phyloP scores from a whole-genome alignment of 2,329 filamentous ascomycete species.

The Akanthomyces lecanii region DNA sequence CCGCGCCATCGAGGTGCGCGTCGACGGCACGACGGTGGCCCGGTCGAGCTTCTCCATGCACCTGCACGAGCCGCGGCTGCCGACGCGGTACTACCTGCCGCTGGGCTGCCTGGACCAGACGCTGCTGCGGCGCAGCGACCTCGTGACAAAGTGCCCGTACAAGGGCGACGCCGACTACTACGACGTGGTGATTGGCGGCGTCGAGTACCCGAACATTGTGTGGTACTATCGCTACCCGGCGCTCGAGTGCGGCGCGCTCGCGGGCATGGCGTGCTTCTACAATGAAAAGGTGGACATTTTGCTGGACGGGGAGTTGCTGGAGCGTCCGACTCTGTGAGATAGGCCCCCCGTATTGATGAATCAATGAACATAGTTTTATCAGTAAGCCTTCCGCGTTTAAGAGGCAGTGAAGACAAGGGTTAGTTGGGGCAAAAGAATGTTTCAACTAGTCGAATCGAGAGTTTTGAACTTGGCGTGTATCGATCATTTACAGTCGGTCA shows the following conservation, averaged over 20 bases:
- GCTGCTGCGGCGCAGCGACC: conserved; percentile 45
- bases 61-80: conserved; percentile 57
- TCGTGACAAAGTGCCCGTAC: conserved; percentile 59
- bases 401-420: too few relatives aligned
- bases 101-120: conserved; percentile 44
- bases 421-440: not conserved
- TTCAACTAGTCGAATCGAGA: too few relatives aligned
- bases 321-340: conserved; percentile 26
- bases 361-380: not conserved
- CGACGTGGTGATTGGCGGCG: conserved; percentile 44
- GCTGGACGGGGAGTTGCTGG: conserved; percentile 44
- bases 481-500: too few relatives aligned
- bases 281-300: conserved; percentile 65
- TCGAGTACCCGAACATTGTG: conserved; percentile 46
- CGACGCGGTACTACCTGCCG: conserved; percentile 56
- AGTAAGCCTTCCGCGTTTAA: too few relatives aligned
- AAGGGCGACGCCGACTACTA: conserved; percentile 65
- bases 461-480: too few relatives aligned
- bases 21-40: conserved; percentile 45
- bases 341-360: not conserved
- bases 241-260: conserved; percentile 50
- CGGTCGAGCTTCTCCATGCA: conserved; percentile 45
- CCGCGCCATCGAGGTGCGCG: conserved; percentile 47
- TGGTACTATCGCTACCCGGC: conserved; percentile 62
- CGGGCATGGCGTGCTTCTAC: conserved; percentile 59